Conservation (phyloP, 2,329 filamentous ascomycete genomes). For the Ceratocystis diversiconidia region DNA sequence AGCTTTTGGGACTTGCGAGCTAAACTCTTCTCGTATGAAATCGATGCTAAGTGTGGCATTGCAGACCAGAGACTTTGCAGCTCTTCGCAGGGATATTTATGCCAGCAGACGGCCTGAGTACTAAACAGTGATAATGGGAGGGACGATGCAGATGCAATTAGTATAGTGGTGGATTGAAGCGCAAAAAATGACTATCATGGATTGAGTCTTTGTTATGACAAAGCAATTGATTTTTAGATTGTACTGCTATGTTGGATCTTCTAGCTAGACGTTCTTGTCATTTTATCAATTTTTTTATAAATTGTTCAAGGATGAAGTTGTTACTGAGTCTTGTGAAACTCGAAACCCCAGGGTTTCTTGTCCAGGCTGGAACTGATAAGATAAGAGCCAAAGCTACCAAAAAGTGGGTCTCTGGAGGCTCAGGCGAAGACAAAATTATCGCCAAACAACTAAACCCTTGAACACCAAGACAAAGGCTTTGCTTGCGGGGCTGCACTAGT, state of each 20-base stretch:
- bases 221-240: not conserved
- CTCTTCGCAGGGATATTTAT: conserved; percentile 15
- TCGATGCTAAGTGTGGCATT: conserved; percentile 50
- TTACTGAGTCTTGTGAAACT: not conserved
- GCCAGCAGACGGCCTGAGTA: conserved; percentile 9
- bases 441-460: not conserved
- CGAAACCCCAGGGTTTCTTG: not conserved
- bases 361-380: conserved; percentile 6
- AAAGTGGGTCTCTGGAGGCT: conserved; percentile 1
- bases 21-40: conserved; percentile 72
- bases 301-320: not conserved
- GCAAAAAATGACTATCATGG: not conserved
- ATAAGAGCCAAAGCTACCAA: conserved; percentile 10
- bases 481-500: not conserved
- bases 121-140: no score
- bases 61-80: conserved; percentile 8
- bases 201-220: not conserved
- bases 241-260: not conserved
- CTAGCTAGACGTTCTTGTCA: not conserved
- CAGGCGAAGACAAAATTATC: conserved; percentile 14
- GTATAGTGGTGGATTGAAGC: not conserved
- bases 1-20: conserved; percentile 50
- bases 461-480: not conserved
- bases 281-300: not conserved
- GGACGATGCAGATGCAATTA: conserved; percentile 8